Percentiles rank a stretch among this genome's conserved stretches.
Evolutionary conservation across 441 rosid genomes (phyloP).

Genomic region (Adansonia grandidieri): DNA sequence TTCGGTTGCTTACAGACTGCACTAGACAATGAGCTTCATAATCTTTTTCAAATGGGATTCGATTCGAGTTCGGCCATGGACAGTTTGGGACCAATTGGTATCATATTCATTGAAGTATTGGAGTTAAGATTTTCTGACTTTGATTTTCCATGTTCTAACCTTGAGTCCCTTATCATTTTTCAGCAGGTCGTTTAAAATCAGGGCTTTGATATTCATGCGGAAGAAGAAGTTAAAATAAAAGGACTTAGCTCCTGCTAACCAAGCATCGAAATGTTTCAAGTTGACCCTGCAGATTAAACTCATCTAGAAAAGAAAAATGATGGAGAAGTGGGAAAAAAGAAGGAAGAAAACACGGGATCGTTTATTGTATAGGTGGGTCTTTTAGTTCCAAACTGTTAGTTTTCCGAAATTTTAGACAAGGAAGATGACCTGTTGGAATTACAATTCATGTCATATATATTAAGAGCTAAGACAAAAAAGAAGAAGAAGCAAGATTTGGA

Average conservation of each 20-base stretch:
- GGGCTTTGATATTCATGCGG: too few species aligned
- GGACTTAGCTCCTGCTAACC: constrained; percentile 30
- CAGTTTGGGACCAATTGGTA: constrained; percentile 65
- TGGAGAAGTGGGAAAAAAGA: neutral
- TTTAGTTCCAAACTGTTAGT: constrained; percentile 47
- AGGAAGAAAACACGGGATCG: neutral
- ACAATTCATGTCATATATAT: constrained; percentile 40
- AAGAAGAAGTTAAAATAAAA: too few species aligned
- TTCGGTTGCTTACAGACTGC: constrained; percentile 39
- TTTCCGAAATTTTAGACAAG: constrained; percentile 61
- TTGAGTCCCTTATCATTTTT: neutral
- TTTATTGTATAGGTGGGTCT: too few species aligned
- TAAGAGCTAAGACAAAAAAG: constrained; percentile 8
- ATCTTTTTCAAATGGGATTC: constrained; percentile 70
- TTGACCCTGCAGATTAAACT: constrained; percentile 38
- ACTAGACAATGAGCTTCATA: constrained; percentile 71
- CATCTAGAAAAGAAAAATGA: constrained; percentile 11
- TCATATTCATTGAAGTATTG: neutral
- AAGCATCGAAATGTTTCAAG: constrained; percentile 36
- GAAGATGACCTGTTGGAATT: constrained; percentile 42
- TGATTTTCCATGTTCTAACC: neutral
- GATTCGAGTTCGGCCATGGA: constrained; percentile 59
- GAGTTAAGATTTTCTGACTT: constrained; percentile 20
- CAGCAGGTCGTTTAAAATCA: too few species aligned
- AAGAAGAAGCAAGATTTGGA: constrained; percentile 29